Percentiles rank a stretch among this genome's conserved stretches.
Conservation (phyloP, 371 early-diverging fungal genomes). For the Gilbertella persicaria region DNA sequence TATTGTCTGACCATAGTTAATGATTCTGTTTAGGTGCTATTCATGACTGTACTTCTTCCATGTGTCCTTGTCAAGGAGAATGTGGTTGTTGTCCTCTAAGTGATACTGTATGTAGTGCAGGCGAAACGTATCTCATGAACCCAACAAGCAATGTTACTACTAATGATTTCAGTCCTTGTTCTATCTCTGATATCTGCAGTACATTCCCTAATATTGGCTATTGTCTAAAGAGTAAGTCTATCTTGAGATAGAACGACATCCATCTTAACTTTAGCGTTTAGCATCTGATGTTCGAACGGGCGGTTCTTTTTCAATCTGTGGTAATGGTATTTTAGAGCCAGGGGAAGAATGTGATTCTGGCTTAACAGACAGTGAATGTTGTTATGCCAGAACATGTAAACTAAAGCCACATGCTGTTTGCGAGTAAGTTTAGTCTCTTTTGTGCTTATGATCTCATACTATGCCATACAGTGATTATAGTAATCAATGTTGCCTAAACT, state of each 20-base stretch:
- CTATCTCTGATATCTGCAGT: conserved; percentile 71
- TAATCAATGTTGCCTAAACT: conserved; percentile 82
- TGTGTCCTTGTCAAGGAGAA: conserved; percentile 62
- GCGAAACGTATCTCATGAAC: conserved; percentile 79
- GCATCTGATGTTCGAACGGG: conserved; percentile 37
- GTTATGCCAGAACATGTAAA: conserved; percentile 79
- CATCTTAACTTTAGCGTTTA: conserved; percentile 4
- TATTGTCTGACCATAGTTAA: conserved; percentile 1
- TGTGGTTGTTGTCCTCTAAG: conserved; percentile 78
- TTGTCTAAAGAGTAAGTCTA: conserved; percentile 58
- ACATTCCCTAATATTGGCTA: conserved; percentile 56
- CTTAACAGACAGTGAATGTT: conserved; percentile 75
- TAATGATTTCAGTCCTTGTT: conserved; percentile 82
- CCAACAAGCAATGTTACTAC: conserved; percentile 82
- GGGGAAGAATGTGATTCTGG: conserved; percentile 97
- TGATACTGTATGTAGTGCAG: conserved; percentile 76
- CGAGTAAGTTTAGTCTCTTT: conserved; percentile 41
- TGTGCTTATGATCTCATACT: background rate
- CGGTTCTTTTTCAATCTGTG: conserved; percentile 73
- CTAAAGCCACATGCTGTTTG: conserved; percentile 78
- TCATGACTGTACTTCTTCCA: conserved; percentile 68
- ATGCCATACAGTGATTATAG: conserved; percentile 66
- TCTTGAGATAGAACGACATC: too few relatives aligned
- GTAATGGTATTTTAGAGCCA: conserved; percentile 90
- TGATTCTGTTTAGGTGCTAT: conserved; percentile 36